Conservation (phyloP, 257 asterid species). For the Solanum sejunctum region DNA sequence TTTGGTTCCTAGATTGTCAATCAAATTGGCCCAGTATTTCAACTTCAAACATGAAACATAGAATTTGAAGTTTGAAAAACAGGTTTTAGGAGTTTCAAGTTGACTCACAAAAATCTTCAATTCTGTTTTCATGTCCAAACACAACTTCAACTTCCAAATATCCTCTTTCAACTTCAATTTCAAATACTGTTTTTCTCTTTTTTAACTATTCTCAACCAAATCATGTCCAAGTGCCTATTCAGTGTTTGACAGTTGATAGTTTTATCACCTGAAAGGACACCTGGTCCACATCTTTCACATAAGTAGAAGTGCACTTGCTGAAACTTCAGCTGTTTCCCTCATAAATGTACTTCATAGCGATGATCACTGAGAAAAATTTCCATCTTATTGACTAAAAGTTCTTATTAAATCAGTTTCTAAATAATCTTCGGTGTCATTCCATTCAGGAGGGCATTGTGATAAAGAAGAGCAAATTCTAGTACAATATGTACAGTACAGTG, state of each 20-base stretch:
- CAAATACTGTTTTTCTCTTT: neutral
- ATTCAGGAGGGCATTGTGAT: neutral
- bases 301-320: neutral
- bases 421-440: neutral
- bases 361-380: neutral
- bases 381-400: neutral
- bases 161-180: neutral
- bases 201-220: neutral
- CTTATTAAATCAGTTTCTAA: neutral
- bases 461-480: neutral
- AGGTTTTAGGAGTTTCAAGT: neutral
- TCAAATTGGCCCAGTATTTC: neutral
- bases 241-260: neutral
- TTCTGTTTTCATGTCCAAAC: neutral
- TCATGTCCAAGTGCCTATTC: neutral
- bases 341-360: neutral
- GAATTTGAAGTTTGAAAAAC: neutral
- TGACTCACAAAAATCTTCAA: neutral
- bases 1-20: neutral
- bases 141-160: neutral
- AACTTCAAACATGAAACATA: neutral
- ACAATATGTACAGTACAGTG: neutral
- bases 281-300: neutral
- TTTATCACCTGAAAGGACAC: neutral
- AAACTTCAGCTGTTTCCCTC: neutral